These are phyloP conservation scores for Prunella vulgaris DNA, from an alignment of 257 asterid species.

Conservation along the genomic window DNA sequence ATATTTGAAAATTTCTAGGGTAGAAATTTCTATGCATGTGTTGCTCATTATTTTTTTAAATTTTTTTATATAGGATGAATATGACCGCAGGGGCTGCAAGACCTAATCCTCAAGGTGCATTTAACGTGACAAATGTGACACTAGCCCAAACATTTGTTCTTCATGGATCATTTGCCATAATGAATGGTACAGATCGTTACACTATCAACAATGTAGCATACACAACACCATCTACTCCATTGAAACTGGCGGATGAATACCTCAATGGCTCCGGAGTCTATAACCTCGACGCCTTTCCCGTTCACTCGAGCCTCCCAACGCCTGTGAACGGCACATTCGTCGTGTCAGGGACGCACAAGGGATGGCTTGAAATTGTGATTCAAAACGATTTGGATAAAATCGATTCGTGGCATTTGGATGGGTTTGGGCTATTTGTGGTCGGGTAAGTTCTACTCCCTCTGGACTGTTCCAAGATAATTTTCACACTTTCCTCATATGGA, in stretches of 20 bases:
- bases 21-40: too few relatives aligned
- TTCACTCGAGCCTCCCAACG: conserved; percentile 20
- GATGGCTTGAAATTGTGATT: conserved; percentile 67
- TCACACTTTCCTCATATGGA: too few relatives aligned
- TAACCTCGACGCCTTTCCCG: conserved; percentile 43
- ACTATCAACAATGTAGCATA: conserved; percentile 54
- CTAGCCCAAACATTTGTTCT: conserved; percentile 54
- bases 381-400: conserved; percentile 26
- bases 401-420: conserved; percentile 79
- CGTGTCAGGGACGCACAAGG: conserved; percentile 50
- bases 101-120: conserved; percentile 72
- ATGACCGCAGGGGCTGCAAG: conserved; percentile 60
- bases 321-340: conserved; percentile 43
- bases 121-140: conserved; percentile 63
- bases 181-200: conserved; percentile 19
- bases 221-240: conserved; percentile 39
- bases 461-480: too few relatives aligned
- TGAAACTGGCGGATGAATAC: conserved; percentile 56
- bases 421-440: conserved; percentile 53
- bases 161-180: conserved; percentile 27
- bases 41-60: not conserved
- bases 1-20: too few relatives aligned
- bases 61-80: conserved; percentile 42
- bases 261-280: conserved; percentile 55
- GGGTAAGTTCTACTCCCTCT: conserved; percentile 38